Conservation (phyloP, 2,329 filamentous ascomycete species). For the Arthroderma uncinatum region DNA sequence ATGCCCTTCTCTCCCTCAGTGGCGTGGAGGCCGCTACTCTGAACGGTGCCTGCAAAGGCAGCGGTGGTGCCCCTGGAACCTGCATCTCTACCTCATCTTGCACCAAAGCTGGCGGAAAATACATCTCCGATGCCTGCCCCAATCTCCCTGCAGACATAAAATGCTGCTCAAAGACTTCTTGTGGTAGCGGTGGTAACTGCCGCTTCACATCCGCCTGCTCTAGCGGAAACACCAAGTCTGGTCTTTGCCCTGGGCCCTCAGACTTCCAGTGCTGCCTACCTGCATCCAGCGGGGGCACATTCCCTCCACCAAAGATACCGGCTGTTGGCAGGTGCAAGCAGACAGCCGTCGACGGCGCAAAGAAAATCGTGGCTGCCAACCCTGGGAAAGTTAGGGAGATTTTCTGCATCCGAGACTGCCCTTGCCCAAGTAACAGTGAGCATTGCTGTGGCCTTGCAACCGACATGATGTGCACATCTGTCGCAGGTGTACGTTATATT, state of each 20-base stretch:
- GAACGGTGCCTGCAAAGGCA: conserved; percentile 4
- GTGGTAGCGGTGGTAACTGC: conserved; percentile 2
- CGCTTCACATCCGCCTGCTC: background rate
- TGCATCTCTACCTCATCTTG: conserved; percentile 7
- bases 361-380: background rate
- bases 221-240: background rate
- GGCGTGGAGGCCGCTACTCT: background rate
- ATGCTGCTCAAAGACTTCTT: conserved; percentile 1
- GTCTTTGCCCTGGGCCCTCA: background rate
- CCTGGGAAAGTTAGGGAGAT: conserved; percentile 4
- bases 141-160: background rate
- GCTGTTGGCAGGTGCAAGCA: conserved; percentile 6
- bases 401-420: conserved; percentile 5
- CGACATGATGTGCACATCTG: conserved; percentile 8
- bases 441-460: conserved; percentile 9
- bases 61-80: background rate
- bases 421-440: conserved; percentile 4
- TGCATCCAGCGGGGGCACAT: background rate
- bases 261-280: conserved; percentile 2
- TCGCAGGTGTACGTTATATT: conserved; percentile 17
- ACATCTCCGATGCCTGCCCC: conserved; percentile 2
- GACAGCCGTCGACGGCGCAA: conserved; percentile 6
- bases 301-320: conserved; percentile 6
- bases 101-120: background rate
- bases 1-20: conserved; percentile 1